Percentiles rank a stretch among this genome's conserved stretches.
phyloP scores from a whole-genome alignment of 345 rosid genomes.

The Arabidopsis suecica region DNA sequence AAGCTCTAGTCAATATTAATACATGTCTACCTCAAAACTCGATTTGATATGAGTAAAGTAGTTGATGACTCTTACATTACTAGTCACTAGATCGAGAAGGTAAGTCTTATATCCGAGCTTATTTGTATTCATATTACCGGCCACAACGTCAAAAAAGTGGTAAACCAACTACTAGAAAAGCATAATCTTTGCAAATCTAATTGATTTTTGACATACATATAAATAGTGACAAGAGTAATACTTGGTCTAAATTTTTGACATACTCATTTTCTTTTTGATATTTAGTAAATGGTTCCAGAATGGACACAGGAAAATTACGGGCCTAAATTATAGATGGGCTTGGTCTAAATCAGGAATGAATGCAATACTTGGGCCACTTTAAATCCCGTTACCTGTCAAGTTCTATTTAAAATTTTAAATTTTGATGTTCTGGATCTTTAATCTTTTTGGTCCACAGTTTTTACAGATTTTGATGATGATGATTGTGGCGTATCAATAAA shows the following conservation, averaged over 20 bases:
- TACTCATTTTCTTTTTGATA: no score
- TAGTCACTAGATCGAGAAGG: not conserved
- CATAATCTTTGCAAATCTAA: no score
- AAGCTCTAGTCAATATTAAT: not conserved
- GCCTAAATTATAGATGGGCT: not conserved
- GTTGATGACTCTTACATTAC: not conserved
- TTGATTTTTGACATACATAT: no score
- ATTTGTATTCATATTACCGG: conserved; percentile 20
- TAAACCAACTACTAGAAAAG: not conserved
- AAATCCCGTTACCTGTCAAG: not conserved
- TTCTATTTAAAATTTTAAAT: not conserved
- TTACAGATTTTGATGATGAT: not conserved
- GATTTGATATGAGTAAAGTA: no score
- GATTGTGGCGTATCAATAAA: not conserved
- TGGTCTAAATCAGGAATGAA: not conserved
- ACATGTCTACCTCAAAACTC: not conserved
- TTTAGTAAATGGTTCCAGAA: no score
- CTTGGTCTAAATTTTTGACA: no score
- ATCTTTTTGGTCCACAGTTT: not conserved
- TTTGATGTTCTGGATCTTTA: not conserved
- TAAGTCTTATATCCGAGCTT: not conserved
- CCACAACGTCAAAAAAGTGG: not conserved
- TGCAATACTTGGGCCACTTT: not conserved
- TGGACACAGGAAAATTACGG: not conserved
- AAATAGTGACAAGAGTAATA: no score